Conservation (phyloP, 2,329 filamentous ascomycete species). For the Epichloe baconii region DNA sequence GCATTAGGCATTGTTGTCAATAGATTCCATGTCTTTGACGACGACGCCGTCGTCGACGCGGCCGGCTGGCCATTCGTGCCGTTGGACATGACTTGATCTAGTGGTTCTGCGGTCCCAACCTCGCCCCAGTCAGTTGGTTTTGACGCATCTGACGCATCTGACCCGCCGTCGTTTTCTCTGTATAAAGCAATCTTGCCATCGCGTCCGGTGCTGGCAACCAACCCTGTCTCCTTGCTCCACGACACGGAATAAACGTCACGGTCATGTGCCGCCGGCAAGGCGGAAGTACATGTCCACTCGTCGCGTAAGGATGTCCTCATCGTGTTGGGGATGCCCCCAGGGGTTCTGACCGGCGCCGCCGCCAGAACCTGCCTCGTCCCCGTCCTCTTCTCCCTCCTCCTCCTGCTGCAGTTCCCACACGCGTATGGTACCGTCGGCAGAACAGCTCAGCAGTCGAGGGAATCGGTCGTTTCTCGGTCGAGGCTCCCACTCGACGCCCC, state of each 20-base stretch:
- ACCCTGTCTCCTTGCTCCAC: constrained; percentile 68
- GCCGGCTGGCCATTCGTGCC: neutral
- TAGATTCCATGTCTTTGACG: constrained; percentile 45
- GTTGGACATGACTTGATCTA: constrained; percentile 8
- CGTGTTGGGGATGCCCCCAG: constrained; percentile 70
- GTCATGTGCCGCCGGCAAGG: constrained; percentile 64
- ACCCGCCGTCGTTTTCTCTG: constrained; percentile 36
- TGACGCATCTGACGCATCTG: constrained; percentile 8
- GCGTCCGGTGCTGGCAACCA: constrained; percentile 78
- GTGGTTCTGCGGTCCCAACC: too few species aligned
- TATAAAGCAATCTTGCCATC: constrained; percentile 77
- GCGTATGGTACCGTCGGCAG: constrained; percentile 67
- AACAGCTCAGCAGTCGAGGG: constrained; percentile 64
- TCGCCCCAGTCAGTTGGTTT: neutral
- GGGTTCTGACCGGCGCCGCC: constrained; percentile 22
- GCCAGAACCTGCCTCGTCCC: constrained; percentile 11
- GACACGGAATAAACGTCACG: constrained; percentile 71
- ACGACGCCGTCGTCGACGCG: constrained; percentile 17
- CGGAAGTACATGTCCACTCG: constrained; percentile 65
- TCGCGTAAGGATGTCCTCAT: constrained; percentile 70
- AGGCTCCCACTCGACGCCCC: constrained; percentile 66
- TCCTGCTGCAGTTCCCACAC: constrained; percentile 57
- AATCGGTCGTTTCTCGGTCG: constrained; percentile 28
- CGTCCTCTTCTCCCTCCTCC: constrained; percentile 32
- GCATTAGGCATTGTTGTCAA: constrained; percentile 57